Base-by-base conservation (phyloP, 2,329 filamentous ascomycete genomes). In the Camillea tinctor region DNA sequence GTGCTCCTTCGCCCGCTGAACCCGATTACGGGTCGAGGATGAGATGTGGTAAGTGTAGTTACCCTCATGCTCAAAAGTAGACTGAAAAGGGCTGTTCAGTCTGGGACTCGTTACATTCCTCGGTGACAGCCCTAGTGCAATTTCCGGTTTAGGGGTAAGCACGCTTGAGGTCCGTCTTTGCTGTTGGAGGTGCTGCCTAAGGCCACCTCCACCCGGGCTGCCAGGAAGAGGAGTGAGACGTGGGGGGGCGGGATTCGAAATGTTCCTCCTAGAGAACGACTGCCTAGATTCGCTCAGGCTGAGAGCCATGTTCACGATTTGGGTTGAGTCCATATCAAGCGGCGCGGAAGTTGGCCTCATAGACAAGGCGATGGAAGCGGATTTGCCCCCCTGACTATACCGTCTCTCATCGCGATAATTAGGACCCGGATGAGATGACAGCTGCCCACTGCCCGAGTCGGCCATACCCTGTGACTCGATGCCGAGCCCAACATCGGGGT, bases 301-400 rank as follows among this genome's bases (percentile, higher is more conserved):
- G 67, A 98, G 77, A 1, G 94, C 94, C 84, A 98, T 91, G 70
- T 93, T 93, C 50, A 98, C 92, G 64, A 98, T 96, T 74, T 97
- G 91, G 3, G 89, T 86, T 7, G 93, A 90, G 70, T 97, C 93
- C 61, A 90, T 82, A 68, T 92, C 87, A 20, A 90, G 72, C 4
- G 74, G 68, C 15, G 72, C 64, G 52, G 64, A 63, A 30, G 59
- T 66, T 4, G 70, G 60, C 56, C 61, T 69, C 52, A 60, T 64
- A 30, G 66, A 68, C 20, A 68, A 70, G 49, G 67, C 64, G 60
- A 53, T 66, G 48, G 70, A 65, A 49, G 52, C 57, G 52, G 58
- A 66, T 59, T 70, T 72, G 63, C 68, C 68, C 49, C 62, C 63
- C 22, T 67, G 67, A 44, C 68, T 69, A 30, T 62, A 59, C n/a